Evolutionary conservation across 192 early-diverging fungal species (phyloP), one percentile per base, ranked within the genome.

Genomic region (Backusella liffmaniae): DNA sequence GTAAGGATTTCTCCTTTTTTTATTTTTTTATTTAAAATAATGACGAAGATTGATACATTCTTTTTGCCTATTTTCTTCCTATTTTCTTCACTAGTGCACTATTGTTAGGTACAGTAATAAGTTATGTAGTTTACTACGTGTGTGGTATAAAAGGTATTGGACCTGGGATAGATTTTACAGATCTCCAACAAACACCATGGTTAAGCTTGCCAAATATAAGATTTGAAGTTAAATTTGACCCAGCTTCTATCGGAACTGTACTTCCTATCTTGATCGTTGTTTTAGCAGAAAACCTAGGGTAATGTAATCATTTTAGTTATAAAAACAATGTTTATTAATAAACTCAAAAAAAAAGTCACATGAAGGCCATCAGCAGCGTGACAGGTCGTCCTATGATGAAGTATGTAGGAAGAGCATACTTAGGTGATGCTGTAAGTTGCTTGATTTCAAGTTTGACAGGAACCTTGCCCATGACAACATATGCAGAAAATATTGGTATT

Each of bases 401-500:
- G 42, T 86, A 87, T 67, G 13, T 90, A 4, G 88, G 88, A 7
- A 72, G 86, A 10, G 83, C 88, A 0, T 87, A 90, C 65, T 21
- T 86, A 16, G 88, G 88, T 7, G 88, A 89, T 75, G 85, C 88
- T 26, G 3, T 88, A 30, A 85, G 88, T 37, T 83, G 80, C 5
- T 83, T 88, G 7, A 32, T 89, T 5, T 51, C 84, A 1, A 73
- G 76, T 35, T 56, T 73, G 30, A 76, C 73, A 66, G 88, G 88
- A 32, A 77, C 82, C 0, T 67, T 84, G n/a, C 88, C 86, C 29
- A 72, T 83, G 35, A 90, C 88, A 16, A 89, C 89, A 1, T 89
- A 89, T 70, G 88, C 86, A 46, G 88, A 89, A 51, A 89, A 89
- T 70, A 90, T 89, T 76, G 87, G 85, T 39, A 79, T 84, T 41